These are phyloP conservation scores for Oryza australiensis DNA, from an alignment of 176 grass and related monocot genomes.

Conservation along the genomic window DNA sequence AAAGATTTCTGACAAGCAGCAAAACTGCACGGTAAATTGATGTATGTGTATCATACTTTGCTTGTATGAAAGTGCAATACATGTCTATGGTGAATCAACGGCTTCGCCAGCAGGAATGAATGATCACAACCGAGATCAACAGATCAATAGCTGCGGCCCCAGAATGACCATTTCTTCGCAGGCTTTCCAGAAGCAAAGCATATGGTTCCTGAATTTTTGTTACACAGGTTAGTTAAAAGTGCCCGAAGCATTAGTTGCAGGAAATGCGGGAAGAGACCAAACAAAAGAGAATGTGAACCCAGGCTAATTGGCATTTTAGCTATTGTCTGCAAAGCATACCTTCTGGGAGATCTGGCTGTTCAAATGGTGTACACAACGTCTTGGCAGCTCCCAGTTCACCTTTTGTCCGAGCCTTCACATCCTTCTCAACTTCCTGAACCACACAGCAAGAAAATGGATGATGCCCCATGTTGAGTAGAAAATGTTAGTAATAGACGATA, in stretches of 20 bases:
- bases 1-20: not conserved
- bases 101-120: not conserved
- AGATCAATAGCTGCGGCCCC: slow-evolving; percentile 85
- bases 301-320: not conserved
- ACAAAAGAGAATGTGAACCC: not conserved
- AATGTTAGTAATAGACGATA: not conserved
- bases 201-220: slow-evolving; percentile 57
- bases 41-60: not conserved
- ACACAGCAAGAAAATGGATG: not conserved
- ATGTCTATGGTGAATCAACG: not conserved
- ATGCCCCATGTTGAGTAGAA: not conserved
- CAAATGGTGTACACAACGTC: slow-evolving; percentile 70
- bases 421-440: slow-evolving; percentile 57
- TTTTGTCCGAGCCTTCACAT: slow-evolving; percentile 69
- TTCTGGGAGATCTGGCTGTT: slow-evolving; percentile 64
- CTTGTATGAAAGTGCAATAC: not conserved
- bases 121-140: not conserved
- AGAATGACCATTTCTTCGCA: slow-evolving; percentile 87
- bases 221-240: not conserved
- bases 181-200: slow-evolving; percentile 94
- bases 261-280: not conserved
- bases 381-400: slow-evolving; percentile 66
- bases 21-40: not conserved
- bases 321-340: slow-evolving; percentile 34
- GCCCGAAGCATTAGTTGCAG: not conserved